Percentiles rank a stretch among this genome's conserved stretches.
These are phyloP conservation scores for Rhytidhysteron rufulum DNA, from an alignment of 2,329 filamentous ascomycete genomes.

Conservation along the genomic window DNA sequence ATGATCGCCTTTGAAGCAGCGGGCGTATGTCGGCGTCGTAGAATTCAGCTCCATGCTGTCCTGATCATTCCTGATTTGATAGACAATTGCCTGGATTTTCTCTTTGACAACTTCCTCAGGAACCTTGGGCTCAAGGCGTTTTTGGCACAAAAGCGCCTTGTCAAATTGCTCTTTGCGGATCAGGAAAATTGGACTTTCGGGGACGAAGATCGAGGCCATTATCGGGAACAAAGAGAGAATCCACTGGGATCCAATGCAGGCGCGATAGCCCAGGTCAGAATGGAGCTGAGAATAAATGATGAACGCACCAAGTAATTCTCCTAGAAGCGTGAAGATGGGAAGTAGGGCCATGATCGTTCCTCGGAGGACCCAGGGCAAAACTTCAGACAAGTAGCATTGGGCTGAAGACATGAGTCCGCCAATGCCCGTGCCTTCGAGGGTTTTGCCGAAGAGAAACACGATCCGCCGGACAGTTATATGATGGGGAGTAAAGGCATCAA, in stretches of 20 bases:
- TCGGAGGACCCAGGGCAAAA: constrained; percentile 44
- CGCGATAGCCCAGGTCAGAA: constrained; percentile 32
- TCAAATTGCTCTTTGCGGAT: constrained; percentile 40
- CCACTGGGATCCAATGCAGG: constrained; percentile 46
- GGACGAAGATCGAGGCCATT: constrained; percentile 43
- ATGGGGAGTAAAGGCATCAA: constrained; percentile 21
- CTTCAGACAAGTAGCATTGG: constrained; percentile 51
- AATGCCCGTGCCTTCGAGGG: constrained; percentile 45
- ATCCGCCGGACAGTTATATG: constrained; percentile 20
- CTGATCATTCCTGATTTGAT: constrained; percentile 9
- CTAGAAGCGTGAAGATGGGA: constrained; percentile 48
- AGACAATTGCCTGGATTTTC: constrained; percentile 9
- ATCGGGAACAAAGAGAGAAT: constrained; percentile 42
- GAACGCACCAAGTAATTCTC: constrained; percentile 44
- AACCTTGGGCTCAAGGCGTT: constrained; percentile 45
- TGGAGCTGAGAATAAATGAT: constrained; percentile 35
- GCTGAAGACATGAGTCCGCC: constrained; percentile 40
- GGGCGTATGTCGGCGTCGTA: constrained; percentile 19
- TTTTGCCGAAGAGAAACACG: constrained; percentile 43
- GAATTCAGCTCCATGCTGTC: constrained; percentile 21
- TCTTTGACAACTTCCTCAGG: constrained; percentile 19
- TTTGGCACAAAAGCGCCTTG: constrained; percentile 45
- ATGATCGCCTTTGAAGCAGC: constrained; percentile 35
- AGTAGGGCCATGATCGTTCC: constrained; percentile 49
- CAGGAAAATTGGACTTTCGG: constrained; percentile 51